phyloP scores from a whole-genome alignment of 169 alveolate genomes.

The Cryptosporidium ubiquitum region DNA sequence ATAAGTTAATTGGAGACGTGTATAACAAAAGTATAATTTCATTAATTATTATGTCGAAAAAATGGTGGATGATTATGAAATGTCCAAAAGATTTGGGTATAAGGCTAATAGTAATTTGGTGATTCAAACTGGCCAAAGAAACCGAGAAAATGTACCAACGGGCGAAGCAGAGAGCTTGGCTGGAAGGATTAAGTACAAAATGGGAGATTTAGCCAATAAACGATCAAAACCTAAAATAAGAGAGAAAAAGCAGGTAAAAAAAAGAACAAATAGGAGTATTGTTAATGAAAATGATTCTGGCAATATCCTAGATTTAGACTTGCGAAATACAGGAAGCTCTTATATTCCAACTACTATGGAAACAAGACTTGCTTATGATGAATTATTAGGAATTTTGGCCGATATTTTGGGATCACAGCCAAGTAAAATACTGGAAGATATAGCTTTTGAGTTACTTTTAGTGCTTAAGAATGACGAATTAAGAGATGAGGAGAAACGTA shows the following conservation, averaged over 20 bases:
- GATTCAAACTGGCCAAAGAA: constrained; percentile 78
- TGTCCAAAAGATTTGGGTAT: constrained; percentile 92
- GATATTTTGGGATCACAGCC: constrained; percentile 92
- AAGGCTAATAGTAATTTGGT: constrained; percentile 82
- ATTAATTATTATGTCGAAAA: constrained; percentile 26
- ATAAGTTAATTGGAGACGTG: neutral
- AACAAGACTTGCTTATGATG: constrained; percentile 90
- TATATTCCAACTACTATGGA: constrained; percentile 92
- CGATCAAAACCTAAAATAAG: constrained; percentile 74
- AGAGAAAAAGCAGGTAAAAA: constrained; percentile 58
- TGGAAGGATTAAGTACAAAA: constrained; percentile 87
- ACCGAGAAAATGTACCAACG: constrained; percentile 89
- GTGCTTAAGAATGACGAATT: constrained; percentile 87
- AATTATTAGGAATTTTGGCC: constrained; percentile 87
- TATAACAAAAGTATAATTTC: neutral
- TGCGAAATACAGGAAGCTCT: constrained; percentile 83
- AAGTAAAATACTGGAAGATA: constrained; percentile 90
- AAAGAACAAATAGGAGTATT: constrained; percentile 67
- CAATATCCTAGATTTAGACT: constrained; percentile 32
- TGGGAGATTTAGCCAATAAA: constrained; percentile 93
- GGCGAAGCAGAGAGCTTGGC: constrained; percentile 97
- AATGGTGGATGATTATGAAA: constrained; percentile 94
- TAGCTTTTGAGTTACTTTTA: constrained; percentile 92
- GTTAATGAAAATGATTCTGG: constrained; percentile 47
- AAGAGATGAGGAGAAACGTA: constrained; percentile 84